Conservation (phyloP, 305 asterid species). For the Coffea humblotiana region DNA sequence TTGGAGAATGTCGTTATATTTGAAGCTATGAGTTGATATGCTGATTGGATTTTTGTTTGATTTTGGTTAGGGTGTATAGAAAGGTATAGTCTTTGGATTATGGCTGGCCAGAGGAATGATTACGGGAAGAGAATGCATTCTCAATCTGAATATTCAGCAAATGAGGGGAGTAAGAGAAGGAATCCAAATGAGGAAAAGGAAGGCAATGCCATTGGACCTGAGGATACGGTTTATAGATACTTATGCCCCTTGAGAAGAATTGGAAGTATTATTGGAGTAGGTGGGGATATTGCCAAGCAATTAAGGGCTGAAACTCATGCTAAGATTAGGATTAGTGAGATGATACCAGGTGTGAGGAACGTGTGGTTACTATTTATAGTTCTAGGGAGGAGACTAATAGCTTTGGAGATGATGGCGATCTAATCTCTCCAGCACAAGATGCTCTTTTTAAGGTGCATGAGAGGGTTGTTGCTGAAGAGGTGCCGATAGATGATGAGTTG, state of each 20-base stretch:
- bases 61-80: neutral
- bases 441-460: constrained; percentile 83
- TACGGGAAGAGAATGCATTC: constrained; percentile 48
- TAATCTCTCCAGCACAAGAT: constrained; percentile 76
- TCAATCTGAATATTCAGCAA: constrained; percentile 49
- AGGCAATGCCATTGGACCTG: constrained; percentile 57
- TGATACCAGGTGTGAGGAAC: constrained; percentile 85
- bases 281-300: constrained; percentile 84
- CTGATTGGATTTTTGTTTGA: constrained; percentile 1
- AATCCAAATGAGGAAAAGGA: constrained; percentile 61
- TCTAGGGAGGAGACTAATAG: constrained; percentile 69
- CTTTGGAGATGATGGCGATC: constrained; percentile 44
- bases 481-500: constrained; percentile 44
- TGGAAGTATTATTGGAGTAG: constrained; percentile 81
- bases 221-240: constrained; percentile 72
- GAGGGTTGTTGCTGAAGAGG: constrained; percentile 61
- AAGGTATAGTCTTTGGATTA: constrained; percentile 7
- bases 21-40: neutral
- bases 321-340: constrained; percentile 74
- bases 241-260: constrained; percentile 76
- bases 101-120: constrained; percentile 64
- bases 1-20: neutral
- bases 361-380: constrained; percentile 79
- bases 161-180: constrained; percentile 58
- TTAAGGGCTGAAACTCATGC: constrained; percentile 78